Evolutionary conservation across 345 rosid species (phyloP).

Genomic region (Sisymbrium altissimum): DNA sequence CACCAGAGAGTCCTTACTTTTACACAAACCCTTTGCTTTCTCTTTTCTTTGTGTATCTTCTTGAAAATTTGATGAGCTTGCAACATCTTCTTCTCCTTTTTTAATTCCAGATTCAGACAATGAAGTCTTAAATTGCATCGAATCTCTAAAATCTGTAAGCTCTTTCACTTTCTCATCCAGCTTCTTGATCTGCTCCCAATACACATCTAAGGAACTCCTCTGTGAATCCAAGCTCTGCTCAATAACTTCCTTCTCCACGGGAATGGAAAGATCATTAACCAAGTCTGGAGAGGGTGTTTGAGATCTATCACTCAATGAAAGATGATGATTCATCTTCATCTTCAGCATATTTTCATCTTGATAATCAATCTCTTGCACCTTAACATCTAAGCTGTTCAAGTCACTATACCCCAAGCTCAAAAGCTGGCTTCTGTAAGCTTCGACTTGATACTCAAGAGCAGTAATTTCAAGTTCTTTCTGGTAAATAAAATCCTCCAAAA

Average conservation of each 20-base stretch:
- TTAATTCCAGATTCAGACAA: slow-evolving; percentile 26
- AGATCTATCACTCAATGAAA: slow-evolving; percentile 24
- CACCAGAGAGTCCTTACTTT: not conserved
- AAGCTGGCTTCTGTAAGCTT: slow-evolving; percentile 65
- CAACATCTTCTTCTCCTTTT: slow-evolving; percentile 23
- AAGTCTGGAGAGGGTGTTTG: slow-evolving; percentile 12
- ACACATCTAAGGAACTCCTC: slow-evolving; percentile 38
- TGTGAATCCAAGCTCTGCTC: slow-evolving; percentile 25
- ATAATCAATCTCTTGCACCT: slow-evolving; percentile 38
- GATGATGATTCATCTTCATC: not conserved
- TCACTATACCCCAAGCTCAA: slow-evolving; percentile 63
- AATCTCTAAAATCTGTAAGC: slow-evolving; percentile 42
- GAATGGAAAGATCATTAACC: slow-evolving; percentile 11
- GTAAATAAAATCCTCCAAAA: slow-evolving; percentile 57
- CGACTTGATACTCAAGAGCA: slow-evolving; percentile 69
- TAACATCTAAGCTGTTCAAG: slow-evolving; percentile 35
- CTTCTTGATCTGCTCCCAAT: slow-evolving; percentile 61
- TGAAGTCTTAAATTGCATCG: slow-evolving; percentile 11
- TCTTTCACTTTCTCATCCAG: slow-evolving; percentile 52
- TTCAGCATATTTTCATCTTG: slow-evolving; percentile 7
- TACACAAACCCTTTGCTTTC: slow-evolving; percentile 24
- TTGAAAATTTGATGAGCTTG: slow-evolving; percentile 41
- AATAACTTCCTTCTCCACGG: slow-evolving; percentile 31
- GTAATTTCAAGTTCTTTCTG: slow-evolving; percentile 77
- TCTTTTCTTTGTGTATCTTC: slow-evolving; percentile 51